Evolutionary conservation across 2,329 filamentous ascomycete species (phyloP).

Genomic region (Exophiala calicioides): DNA sequence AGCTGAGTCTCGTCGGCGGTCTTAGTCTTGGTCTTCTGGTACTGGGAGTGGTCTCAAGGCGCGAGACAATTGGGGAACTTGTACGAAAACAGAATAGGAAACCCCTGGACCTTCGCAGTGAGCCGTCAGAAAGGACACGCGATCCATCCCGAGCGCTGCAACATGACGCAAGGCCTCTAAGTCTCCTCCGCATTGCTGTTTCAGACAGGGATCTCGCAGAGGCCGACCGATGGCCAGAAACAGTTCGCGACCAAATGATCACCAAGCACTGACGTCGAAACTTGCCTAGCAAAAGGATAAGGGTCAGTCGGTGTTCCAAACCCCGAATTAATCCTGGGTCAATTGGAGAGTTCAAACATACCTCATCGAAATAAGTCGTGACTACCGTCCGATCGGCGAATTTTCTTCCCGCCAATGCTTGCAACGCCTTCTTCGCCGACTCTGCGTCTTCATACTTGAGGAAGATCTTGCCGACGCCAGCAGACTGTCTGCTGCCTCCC

Average conservation of each 20-base stretch:
- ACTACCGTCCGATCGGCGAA: slow-evolving; percentile 97
- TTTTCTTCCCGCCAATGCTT: slow-evolving; percentile 88
- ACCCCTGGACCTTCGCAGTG: too few relatives aligned
- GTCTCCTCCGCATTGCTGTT: not conserved
- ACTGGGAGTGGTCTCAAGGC: too few relatives aligned
- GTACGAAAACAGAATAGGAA: too few relatives aligned
- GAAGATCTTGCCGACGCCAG: slow-evolving; percentile 95
- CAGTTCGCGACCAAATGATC: slow-evolving; percentile 34
- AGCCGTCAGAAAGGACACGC: too few relatives aligned
- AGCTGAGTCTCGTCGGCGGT: too few relatives aligned
- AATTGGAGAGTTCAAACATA: slow-evolving; percentile 40
- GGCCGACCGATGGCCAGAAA: not conserved
- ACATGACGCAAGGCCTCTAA: not conserved
- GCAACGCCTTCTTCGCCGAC: slow-evolving; percentile 78
- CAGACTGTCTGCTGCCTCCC: slow-evolving; percentile 77
- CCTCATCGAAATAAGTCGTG: slow-evolving; percentile 93
- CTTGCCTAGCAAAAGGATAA: slow-evolving; percentile 75
- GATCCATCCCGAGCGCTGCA: too few relatives aligned
- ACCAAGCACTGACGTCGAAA: slow-evolving; percentile 91
- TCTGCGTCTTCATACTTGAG: slow-evolving; percentile 85
- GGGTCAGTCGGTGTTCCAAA: slow-evolving; percentile 36
- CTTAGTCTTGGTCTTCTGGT: too few relatives aligned
- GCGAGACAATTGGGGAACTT: too few relatives aligned
- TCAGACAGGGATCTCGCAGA: not conserved
- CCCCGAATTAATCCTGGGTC: not conserved